Evolutionary conservation across 768 basidiomycete species (phyloP), one percentile per base, ranked within the genome.

Genomic region (Collybiopsis luxurians): DNA sequence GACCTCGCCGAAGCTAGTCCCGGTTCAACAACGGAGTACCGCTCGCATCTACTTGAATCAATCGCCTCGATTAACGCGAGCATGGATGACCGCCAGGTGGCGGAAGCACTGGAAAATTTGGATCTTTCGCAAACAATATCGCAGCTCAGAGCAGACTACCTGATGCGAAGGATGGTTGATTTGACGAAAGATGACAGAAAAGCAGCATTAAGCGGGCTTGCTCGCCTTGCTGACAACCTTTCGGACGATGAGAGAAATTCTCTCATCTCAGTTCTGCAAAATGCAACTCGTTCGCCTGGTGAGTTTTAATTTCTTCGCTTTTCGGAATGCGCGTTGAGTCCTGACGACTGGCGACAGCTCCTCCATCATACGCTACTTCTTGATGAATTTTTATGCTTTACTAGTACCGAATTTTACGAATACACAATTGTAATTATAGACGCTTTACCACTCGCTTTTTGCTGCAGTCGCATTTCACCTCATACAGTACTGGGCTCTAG

Each of bases 131-230:
- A 80, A 50, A 84, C 87, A 0, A 55, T 88, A 53, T 73, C 80
- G 13, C 81, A 89, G 63, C 76, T 94, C 52, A 86, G 80, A 65
- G 79, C 85, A 19, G 89, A 92, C 61, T 75, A 87, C 62, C 77
- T 95, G 36, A 70, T 85, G 59, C 80, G 82, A 48, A 79, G 81
- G 53, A 75, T 95, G 72, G 72, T 90, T 24, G 81, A 83, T 13
- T 73, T 88, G 60, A 79, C 85, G 12, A 84, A 86, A 59, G 85
- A 86, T 62, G 89, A 95, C 67, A 82, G 85, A 48, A 90, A 90
- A 71, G 86, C 85, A 9, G 83, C 89, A 1, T 69, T 95, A 59
- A 85, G 87, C 59, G 86, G 90, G 34, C 79, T 95, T 57, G 69
- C 84, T 49, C 85, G 86, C 48, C 73, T 94, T 11, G 82, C 86